Base-by-base conservation (phyloP, 345 rosid genomes). In the Combretum micranthum region DNA sequence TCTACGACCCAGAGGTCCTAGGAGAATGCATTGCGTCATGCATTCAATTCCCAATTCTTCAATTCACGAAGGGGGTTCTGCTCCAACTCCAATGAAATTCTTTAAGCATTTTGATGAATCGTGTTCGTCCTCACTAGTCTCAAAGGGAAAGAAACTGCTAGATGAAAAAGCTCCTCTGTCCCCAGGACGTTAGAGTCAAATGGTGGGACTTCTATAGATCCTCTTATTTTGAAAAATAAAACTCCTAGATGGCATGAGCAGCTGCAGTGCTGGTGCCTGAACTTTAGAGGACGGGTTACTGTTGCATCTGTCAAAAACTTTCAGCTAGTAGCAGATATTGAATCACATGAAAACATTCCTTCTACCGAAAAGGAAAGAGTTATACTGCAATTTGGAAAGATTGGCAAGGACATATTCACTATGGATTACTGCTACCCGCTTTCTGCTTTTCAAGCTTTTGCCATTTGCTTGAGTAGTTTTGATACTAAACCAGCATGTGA, bases 231-330 rank as follows among this genome's bases (percentile, higher is more conserved):
- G 71, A 91, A 81, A 72, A 91, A 91, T 69, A 91, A 91, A 70
- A 80, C 88, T 3, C 98, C 98, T 49, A 84, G 98, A 68, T 91
- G 98, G 98, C 98, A 91, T 53, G 98, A 88, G 55, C 98, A 88
- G 68, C 73, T 87, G 46, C 98, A 88, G 53, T 91, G 96, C 64
- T 86, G 98, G 98, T 91, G 98, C 74, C 68, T 91, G 0, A 91
- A 88, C 68, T 88, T 88, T 59, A 91, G 76, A 75, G 98, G 96
- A 8, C 86, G 98, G 19, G 98, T 86, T 4, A 83, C 96, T 0
- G 92, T 91, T 23, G 98, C 98, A 20, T 91, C 98, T 1, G 96
- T 91, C 32, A 91, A 91, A 74, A 91, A 91, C 66, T 91, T 91
- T 53, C 98, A 91, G 84, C 73, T 91, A 57, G 92, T 86, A 18